Evolutionary conservation across 2,329 filamentous ascomycete genomes (phyloP), one percentile per base, ranked within the genome.

Genomic region (Colletotrichum sansevieriae): DNA sequence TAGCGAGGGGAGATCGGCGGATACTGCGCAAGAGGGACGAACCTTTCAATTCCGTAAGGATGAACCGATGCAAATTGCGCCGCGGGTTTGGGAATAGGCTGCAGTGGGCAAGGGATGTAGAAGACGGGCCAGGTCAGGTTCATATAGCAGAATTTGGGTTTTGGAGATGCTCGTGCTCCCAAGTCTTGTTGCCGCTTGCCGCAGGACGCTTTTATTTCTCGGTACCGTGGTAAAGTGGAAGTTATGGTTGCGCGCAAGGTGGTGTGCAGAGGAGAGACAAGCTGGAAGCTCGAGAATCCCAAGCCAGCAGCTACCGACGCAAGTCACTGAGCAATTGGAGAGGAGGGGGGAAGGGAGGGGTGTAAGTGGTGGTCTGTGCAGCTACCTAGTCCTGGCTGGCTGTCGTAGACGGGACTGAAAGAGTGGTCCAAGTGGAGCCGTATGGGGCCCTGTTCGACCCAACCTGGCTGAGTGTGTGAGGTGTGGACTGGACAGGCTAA

Each of bases 361-460:
- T 61, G 46, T 47, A 61, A 61, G 47, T 52, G 58, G 37, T 61
- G 58, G 58, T 61, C 58, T 52, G 58, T 52, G 58, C 47, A 37
- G 5, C 25, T 55, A 20, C 25, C 15, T n/a, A 29, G 29, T 29
- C 29, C 29, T 29, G 29, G 29, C 29, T 29, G 29, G 29, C 29
- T 29, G 29, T 29, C 29, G 7, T 29, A 29, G 29, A 29, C 8
- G 29, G 29, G 29, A 29, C 29, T 29, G 7, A n/a, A 29, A 18
- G 47, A 39, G 58, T 52, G 35, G 58, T 35, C 35, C 41, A 2
- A 20, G 55, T 58, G 41, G 55, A 35, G 46, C 18, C 12, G 15
- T 13, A 35, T 15, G 47, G 43, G 22, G 41, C 10, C 13, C 12
- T 29, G 25, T 29, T 29, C 25, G 25, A 29, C 25, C 25, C 4